phyloP scores from a whole-genome alignment of 2,329 filamentous ascomycete genomes.

The Penicillium sp. region DNA sequence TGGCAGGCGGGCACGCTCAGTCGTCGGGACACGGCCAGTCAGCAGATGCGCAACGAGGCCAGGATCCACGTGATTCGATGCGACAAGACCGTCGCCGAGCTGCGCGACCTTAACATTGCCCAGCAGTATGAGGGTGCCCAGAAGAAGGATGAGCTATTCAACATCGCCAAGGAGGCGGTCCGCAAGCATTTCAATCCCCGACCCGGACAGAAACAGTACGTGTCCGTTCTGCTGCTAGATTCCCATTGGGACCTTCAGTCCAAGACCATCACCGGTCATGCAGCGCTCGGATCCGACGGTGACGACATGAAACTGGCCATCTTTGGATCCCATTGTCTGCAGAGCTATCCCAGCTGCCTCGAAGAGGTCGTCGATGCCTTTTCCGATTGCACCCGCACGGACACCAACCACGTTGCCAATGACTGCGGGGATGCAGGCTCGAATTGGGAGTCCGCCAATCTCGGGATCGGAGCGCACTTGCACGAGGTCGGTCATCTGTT shows the following conservation, averaged over 20 bases:
- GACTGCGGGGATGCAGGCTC: constrained; percentile 82
- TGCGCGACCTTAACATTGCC: constrained; percentile 69
- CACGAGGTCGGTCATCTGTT: constrained; percentile 88
- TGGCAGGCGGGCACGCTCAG: constrained; percentile 83
- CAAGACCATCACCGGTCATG: constrained; percentile 70
- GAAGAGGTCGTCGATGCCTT: constrained; percentile 89
- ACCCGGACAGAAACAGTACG: constrained; percentile 77
- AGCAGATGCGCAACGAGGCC: constrained; percentile 80
- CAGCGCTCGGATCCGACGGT: constrained; percentile 68
- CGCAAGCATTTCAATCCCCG: constrained; percentile 67
- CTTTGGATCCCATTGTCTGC: constrained; percentile 86
- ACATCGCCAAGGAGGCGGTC: constrained; percentile 71
- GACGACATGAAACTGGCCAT: constrained; percentile 77
- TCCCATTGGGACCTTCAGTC: constrained; percentile 73
- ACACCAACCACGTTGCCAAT: constrained; percentile 73
- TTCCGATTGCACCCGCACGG: constrained; percentile 81
- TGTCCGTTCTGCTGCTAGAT: constrained; percentile 81
- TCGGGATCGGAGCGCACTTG: constrained; percentile 87
- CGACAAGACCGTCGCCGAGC: constrained; percentile 76
- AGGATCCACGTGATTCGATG: constrained; percentile 80
- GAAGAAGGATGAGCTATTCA: constrained; percentile 67
- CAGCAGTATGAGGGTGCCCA: constrained; percentile 68
- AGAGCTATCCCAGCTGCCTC: constrained; percentile 82
- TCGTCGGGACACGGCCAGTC: constrained; percentile 62
- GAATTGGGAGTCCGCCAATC: constrained; percentile 91